A percentile compares a stretch with the other conserved stretches of the same genome.
Conservation (phyloP, 2,329 filamentous ascomycete species). For the Phaeosphaeriaceae sp. region DNA sequence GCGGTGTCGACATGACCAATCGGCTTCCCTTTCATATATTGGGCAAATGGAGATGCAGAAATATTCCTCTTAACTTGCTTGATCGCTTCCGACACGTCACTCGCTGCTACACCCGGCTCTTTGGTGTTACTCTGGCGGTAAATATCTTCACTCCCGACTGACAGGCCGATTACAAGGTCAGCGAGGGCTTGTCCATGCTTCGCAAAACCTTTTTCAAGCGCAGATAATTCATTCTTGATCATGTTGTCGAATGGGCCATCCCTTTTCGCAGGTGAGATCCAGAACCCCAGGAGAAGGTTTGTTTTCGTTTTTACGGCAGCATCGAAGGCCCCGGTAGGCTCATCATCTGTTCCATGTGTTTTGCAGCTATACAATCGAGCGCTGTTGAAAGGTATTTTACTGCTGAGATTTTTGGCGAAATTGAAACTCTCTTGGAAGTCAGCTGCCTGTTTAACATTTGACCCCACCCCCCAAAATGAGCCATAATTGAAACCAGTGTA, state of each 20-base stretch:
- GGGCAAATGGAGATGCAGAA: slow-evolving; percentile 62
- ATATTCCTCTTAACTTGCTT: slow-evolving; percentile 52
- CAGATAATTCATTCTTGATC: slow-evolving; percentile 36
- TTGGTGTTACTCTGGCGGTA: slow-evolving; percentile 61
- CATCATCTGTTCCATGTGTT: slow-evolving; percentile 49
- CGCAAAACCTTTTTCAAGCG: slow-evolving; percentile 39
- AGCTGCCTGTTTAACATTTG: slow-evolving; percentile 24
- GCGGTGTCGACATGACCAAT: slow-evolving; percentile 46
- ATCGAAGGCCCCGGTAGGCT: slow-evolving; percentile 61
- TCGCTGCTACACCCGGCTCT: slow-evolving; percentile 68
- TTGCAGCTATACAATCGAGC: slow-evolving; percentile 75
- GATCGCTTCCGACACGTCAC: slow-evolving; percentile 66
- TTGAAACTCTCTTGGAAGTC: slow-evolving; percentile 34
- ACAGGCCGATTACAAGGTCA: slow-evolving; percentile 44
- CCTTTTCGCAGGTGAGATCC: slow-evolving; percentile 21
- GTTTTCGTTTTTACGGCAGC: slow-evolving; percentile 43
- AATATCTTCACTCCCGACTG: slow-evolving; percentile 53
- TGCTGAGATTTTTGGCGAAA: slow-evolving; percentile 27
- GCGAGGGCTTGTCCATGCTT: slow-evolving; percentile 58
- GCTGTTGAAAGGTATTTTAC: slow-evolving; percentile 66
- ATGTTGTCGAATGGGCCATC: slow-evolving; percentile 50
- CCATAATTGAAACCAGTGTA: slow-evolving; percentile 40
- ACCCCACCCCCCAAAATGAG: slow-evolving; percentile 26
- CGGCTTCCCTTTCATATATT: slow-evolving; percentile 49
- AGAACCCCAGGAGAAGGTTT: slow-evolving; percentile 43